phyloP scores from a whole-genome alignment of 371 early-diverging fungal species.

The Dentiscutata heterogama region DNA sequence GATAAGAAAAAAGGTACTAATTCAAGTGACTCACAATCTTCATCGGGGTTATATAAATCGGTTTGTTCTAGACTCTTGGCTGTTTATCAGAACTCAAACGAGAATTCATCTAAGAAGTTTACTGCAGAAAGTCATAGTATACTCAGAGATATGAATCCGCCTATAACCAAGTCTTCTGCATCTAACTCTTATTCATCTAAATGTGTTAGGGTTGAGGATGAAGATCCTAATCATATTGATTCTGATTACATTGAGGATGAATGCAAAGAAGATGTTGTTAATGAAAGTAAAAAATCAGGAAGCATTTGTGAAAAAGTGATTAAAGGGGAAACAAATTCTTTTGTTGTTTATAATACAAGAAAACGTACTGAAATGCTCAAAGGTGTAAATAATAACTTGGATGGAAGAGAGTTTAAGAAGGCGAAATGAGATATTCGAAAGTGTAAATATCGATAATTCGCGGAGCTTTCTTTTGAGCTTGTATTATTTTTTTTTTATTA shows the following conservation, averaged over 20 bases:
- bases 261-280: background rate
- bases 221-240: background rate
- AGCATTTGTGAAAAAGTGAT: too few species aligned
- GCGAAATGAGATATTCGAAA: too few species aligned
- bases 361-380: too few species aligned
- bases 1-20: background rate
- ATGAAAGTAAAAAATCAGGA: background rate
- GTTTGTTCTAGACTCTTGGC: background rate
- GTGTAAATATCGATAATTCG: too few species aligned
- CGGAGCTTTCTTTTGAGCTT: too few species aligned
- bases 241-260: background rate
- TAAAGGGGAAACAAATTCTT: too few species aligned
- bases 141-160: background rate
- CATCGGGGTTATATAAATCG: background rate
- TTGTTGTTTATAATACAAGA: too few species aligned
- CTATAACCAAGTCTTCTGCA: background rate
- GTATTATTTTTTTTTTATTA: too few species aligned
- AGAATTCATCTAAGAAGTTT: background rate
- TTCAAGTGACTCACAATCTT: background rate
- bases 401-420: too few species aligned
- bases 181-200: background rate
- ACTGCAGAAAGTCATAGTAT: background rate
- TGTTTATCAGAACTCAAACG: background rate
- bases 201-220: background rate
- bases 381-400: too few species aligned